Percentiles rank a stretch among this genome's conserved stretches.
These are phyloP conservation scores for Sporothrix protearum DNA, from an alignment of 2,329 filamentous ascomycete genomes.

Conservation along the genomic window DNA sequence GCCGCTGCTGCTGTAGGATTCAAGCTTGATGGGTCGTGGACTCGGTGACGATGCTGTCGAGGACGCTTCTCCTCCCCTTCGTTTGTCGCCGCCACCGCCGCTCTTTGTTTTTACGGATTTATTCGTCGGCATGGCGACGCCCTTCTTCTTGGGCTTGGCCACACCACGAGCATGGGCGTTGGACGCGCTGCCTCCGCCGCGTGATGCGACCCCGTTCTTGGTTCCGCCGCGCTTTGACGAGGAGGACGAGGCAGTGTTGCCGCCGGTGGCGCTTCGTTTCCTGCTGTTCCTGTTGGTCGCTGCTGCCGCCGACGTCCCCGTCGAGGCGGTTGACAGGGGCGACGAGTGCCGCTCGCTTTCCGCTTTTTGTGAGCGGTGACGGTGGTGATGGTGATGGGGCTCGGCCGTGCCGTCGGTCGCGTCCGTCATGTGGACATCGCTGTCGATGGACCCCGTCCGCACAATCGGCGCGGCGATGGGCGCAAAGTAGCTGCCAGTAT, in stretches of 20 bases:
- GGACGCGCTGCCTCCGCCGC: background rate
- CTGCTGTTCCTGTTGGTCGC: background rate
- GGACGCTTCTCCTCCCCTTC: background rate
- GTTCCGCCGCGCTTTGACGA: background rate
- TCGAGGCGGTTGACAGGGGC: conserved; percentile 17
- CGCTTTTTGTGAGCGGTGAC: background rate
- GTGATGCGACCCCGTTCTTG: background rate
- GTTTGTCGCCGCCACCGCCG: background rate
- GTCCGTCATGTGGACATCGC: conserved; percentile 27
- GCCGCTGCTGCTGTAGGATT: background rate
- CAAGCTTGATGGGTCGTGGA: conserved; percentile 18
- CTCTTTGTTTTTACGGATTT: background rate
- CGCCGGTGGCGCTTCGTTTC: background rate
- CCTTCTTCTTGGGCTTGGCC: conserved; percentile 1
- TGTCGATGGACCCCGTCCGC: conserved; percentile 9
- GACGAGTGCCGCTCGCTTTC: conserved; percentile 18
- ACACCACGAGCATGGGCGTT: background rate
- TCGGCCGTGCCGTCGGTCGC: conserved; percentile 20
- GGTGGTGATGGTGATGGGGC: background rate
- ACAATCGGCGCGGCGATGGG: background rate
- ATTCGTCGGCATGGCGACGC: background rate
- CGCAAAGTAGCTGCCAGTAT: conserved; percentile 17
- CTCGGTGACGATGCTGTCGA: conserved; percentile 16
- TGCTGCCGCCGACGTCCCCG: conserved; percentile 2
- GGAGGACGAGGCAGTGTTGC: background rate